A percentile compares a stretch with the other conserved stretches of the same genome.
phyloP scores from a whole-genome alignment of 2,329 filamentous ascomycete species.

The Coniochaeta prunicola region DNA sequence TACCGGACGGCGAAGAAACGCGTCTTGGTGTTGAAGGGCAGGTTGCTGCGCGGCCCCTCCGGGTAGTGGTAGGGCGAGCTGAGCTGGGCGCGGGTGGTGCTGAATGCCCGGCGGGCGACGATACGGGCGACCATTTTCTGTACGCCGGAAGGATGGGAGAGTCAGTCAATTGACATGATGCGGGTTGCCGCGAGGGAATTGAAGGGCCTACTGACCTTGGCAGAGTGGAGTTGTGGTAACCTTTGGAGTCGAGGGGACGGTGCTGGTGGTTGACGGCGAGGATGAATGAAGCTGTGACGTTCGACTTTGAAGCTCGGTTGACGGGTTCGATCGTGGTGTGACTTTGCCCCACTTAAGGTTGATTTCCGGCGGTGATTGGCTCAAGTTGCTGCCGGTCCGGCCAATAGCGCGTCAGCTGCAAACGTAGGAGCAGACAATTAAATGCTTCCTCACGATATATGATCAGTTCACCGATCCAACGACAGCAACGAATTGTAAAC shows the following conservation, averaged over 20 bases:
- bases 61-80: conserved; percentile 96
- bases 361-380: neutral
- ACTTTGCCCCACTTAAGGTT: neutral
- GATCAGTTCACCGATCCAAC: too few relatives aligned
- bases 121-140: conserved; percentile 66
- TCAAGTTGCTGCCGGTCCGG: neutral
- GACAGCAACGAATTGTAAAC: too few relatives aligned
- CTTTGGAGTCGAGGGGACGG: neutral
- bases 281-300: conserved; percentile 9
- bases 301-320: conserved; percentile 5
- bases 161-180: conserved; percentile 12
- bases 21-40: conserved; percentile 94
- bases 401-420: neutral
- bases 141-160: conserved; percentile 30
- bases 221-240: neutral
- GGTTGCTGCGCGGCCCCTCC: conserved; percentile 88
- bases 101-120: conserved; percentile 81
- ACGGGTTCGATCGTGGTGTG: conserved; percentile 1
- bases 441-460: too few relatives aligned
- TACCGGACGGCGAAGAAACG: conserved; percentile 77
- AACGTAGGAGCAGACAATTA: too few relatives aligned
- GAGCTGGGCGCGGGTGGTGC: conserved; percentile 76
- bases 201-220: conserved; percentile 4
- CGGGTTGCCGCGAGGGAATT: neutral
- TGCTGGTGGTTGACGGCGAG: neutral